Evolutionary conservation across 768 basidiomycete genomes (phyloP).

Genomic region (Panellus pusillus): DNA sequence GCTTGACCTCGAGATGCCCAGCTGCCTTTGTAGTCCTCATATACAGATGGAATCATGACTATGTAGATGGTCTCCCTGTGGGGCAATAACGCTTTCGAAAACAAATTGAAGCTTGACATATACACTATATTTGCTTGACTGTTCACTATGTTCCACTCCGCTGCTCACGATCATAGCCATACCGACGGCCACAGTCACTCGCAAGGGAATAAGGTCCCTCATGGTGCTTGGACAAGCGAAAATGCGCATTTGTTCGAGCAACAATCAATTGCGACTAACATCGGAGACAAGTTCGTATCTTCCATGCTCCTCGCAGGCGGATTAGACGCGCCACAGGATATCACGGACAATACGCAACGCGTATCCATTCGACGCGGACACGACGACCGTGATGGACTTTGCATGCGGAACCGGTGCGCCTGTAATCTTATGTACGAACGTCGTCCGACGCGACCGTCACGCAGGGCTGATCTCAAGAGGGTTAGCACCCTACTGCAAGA

Average conservation of each 20-base stretch:
- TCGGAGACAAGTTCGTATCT: conserved; percentile 6
- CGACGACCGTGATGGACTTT: conserved; percentile 66
- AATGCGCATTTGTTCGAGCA: conserved; percentile 14
- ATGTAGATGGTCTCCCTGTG: no score
- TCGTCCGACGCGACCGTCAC: neutral
- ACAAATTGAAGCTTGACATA: no score
- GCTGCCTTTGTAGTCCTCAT: no score
- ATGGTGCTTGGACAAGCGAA: conserved; percentile 6
- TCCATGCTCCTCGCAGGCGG: neutral
- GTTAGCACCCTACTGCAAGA: conserved; percentile 59
- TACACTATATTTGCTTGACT: no score
- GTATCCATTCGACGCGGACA: conserved; percentile 53
- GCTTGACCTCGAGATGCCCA: no score
- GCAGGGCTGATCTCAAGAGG: conserved; percentile 64
- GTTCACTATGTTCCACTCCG: no score
- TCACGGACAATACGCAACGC: conserved; percentile 34
- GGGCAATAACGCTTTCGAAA: no score
- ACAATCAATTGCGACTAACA: neutral
- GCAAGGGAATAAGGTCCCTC: neutral
- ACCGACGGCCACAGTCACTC: conserved; percentile 1
- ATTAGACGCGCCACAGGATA: neutral
- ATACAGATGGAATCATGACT: no score
- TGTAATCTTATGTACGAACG: neutral
- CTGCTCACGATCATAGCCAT: neutral
- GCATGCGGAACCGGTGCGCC: conserved; percentile 69